A percentile compares a stretch with the other conserved stretches of the same genome.
Conservation (phyloP, 441 rosid genomes). For the Monsonia emarginata region DNA sequence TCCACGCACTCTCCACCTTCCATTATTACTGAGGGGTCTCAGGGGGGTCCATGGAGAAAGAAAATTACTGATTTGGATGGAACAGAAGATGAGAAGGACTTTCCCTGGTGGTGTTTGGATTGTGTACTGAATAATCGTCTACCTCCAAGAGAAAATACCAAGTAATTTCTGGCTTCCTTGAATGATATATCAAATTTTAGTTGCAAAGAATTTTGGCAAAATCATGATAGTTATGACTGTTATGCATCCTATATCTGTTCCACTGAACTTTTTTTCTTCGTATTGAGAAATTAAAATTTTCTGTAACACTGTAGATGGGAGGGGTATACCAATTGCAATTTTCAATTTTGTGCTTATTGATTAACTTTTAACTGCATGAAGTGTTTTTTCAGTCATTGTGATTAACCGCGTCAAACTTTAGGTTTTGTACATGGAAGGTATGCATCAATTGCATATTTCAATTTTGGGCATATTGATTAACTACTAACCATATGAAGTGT, state of each 20-base stretch:
- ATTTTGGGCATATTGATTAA: neutral
- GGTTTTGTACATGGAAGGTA: neutral
- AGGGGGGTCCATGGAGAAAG: conserved; percentile 97
- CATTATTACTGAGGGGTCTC: conserved; percentile 86
- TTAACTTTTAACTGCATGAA: neutral
- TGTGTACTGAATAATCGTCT: conserved; percentile 83
- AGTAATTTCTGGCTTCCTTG: conserved; percentile 36
- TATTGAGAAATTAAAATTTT: neutral
- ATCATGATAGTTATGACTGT: neutral
- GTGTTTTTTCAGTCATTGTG: neutral
- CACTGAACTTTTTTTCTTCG: neutral
- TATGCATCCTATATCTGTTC: neutral
- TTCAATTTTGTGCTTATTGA: neutral
- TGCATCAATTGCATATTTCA: neutral
- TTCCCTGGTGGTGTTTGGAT: conserved; percentile 94
- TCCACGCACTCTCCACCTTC: conserved; percentile 73
- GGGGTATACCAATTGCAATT: neutral
- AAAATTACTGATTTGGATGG: conserved; percentile 83
- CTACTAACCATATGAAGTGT: neutral
- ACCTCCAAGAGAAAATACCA: conserved; percentile 87
- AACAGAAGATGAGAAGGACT: conserved; percentile 90
- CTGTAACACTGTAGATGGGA: neutral
- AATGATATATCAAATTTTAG: neutral
- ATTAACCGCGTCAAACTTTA: neutral
- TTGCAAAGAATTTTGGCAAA: neutral